Percentiles rank a stretch among this genome's conserved stretches.
Conservation (phyloP, 371 early-diverging fungal species). For the Lichtheimia ornata region DNA sequence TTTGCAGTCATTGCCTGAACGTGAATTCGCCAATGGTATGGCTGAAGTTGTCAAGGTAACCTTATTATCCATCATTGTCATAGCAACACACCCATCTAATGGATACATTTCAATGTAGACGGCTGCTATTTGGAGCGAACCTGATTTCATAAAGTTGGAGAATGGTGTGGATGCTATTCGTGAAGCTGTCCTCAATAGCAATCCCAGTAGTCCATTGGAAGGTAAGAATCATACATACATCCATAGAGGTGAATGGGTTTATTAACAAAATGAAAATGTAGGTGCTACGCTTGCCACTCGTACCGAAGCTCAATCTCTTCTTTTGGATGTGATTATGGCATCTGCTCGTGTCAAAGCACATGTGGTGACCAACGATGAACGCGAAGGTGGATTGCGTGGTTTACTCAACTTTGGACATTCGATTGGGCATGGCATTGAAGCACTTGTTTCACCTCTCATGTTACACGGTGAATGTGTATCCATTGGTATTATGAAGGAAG, state of each 20-base stretch:
- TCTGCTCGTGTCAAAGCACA: slow-evolving; percentile 92
- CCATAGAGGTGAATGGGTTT: background rate
- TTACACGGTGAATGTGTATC: slow-evolving; percentile 97
- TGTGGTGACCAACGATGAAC: slow-evolving; percentile 94
- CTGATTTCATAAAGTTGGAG: slow-evolving; percentile 89
- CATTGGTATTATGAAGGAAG: slow-evolving; percentile 94
- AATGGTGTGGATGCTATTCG: slow-evolving; percentile 79
- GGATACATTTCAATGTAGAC: slow-evolving; percentile 49
- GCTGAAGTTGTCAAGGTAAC: slow-evolving; percentile 92
- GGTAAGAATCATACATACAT: slow-evolving; percentile 28
- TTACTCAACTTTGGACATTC: slow-evolving; percentile 97
- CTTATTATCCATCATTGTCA: background rate
- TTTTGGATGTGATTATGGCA: slow-evolving; percentile 84
- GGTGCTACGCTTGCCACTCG: slow-evolving; percentile 67
- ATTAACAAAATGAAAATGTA: slow-evolving; percentile 4
- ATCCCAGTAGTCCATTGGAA: slow-evolving; percentile 48
- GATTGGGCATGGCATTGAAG: slow-evolving; percentile 97
- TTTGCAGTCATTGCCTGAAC: slow-evolving; percentile 85
- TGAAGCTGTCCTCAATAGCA: slow-evolving; percentile 65
- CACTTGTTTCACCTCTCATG: slow-evolving; percentile 84
- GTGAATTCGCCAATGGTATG: slow-evolving; percentile 97
- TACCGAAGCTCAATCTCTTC: slow-evolving; percentile 63
- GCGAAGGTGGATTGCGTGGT: slow-evolving; percentile 93
- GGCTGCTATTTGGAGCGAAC: slow-evolving; percentile 89
- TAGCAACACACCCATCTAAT: background rate